A percentile compares a stretch with the other conserved stretches of the same genome.
phyloP scores from a whole-genome alignment of 164 flowering plant genomes.

The Magnolia kwangsiensis region DNA sequence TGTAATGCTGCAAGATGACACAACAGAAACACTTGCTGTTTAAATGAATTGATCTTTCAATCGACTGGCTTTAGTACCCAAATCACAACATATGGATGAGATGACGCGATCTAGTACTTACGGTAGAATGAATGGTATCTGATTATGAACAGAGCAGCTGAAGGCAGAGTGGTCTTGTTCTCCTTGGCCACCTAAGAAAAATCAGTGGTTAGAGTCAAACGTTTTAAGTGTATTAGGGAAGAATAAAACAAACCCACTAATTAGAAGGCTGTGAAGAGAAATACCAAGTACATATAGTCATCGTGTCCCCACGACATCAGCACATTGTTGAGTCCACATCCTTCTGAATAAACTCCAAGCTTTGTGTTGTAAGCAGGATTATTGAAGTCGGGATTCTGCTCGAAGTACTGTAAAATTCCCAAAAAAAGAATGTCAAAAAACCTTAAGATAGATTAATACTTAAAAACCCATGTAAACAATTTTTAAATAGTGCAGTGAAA shows the following conservation, averaged over 20 bases:
- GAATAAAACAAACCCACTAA: not conserved
- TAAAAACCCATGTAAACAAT: not conserved
- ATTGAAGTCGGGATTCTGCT: slow-evolving; percentile 52
- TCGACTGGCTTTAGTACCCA: too few species aligned
- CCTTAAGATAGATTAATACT: not conserved
- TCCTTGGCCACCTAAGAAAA: slow-evolving; percentile 57
- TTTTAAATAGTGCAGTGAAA: not conserved
- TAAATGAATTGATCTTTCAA: not conserved
- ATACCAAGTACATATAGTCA: slow-evolving; percentile 80
- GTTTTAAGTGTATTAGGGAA: not conserved
- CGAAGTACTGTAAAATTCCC: slow-evolving; percentile 35
- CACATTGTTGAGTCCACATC: slow-evolving; percentile 68
- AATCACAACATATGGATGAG: too few species aligned
- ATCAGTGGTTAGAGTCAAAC: not conserved
- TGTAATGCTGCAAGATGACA: slow-evolving; percentile 29
- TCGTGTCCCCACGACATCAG: slow-evolving; percentile 82
- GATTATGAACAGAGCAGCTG: slow-evolving; percentile 70
- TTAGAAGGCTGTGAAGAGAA: not conserved
- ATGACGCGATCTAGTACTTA: slow-evolving; percentile 17
- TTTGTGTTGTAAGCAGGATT: slow-evolving; percentile 55
- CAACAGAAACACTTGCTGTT: too few species aligned
- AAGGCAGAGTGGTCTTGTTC: slow-evolving; percentile 58
- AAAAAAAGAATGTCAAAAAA: not conserved
- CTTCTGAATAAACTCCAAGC: slow-evolving; percentile 47
- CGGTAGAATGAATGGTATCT: slow-evolving; percentile 79